Evolutionary conservation across 805 yeast species (phyloP).

Genomic region (Starmerella tilneyi): DNA sequence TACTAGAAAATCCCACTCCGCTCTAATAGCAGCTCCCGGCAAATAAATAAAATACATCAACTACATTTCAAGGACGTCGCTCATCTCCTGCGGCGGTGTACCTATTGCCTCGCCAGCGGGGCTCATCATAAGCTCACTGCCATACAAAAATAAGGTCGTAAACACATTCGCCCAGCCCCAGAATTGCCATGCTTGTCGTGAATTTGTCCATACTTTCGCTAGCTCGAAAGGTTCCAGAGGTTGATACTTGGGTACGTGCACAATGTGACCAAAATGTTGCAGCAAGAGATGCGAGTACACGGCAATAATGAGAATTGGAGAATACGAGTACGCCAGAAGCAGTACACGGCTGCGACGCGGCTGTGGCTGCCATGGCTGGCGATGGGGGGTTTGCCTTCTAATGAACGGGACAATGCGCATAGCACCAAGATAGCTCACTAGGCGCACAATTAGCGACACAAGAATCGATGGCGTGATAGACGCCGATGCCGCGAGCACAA

Average conservation of each 20-base stretch:
- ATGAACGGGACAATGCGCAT: conserved; percentile 84
- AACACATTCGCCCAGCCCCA: conserved; percentile 96
- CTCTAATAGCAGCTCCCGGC: too few species aligned
- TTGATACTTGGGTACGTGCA: conserved; percentile 15
- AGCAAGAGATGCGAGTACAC: conserved; percentile 90
- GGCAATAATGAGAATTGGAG: conserved; percentile 89
- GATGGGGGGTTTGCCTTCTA: conserved; percentile 18
- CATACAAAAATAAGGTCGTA: conserved; percentile 66
- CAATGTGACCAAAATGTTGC: conserved; percentile 44
- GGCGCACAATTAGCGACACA: conserved; percentile 72
- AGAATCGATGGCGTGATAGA: conserved; percentile 74
- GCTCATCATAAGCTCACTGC: conserved; percentile 47
- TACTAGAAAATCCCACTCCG: neutral
- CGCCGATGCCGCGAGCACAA: conserved; percentile 40
- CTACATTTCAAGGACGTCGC: conserved; percentile 16
- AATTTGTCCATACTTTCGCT: conserved; percentile 32
- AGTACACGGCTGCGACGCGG: conserved; percentile 20
- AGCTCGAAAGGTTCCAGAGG: conserved; percentile 7
- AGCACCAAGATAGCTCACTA: conserved; percentile 78
- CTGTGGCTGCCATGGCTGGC: conserved; percentile 1
- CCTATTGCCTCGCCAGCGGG: conserved; percentile 12
- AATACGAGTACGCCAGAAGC: conserved; percentile 62
- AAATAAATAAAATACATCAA: conserved; percentile 10
- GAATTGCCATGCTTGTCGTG: conserved; percentile 66
- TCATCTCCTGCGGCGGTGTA: conserved; percentile 10